Percentiles rank a stretch among this genome's conserved stretches.
These are phyloP conservation scores for Monosporascus sp. DNA, from an alignment of 2,329 filamentous ascomycete genomes.

Conservation along the genomic window DNA sequence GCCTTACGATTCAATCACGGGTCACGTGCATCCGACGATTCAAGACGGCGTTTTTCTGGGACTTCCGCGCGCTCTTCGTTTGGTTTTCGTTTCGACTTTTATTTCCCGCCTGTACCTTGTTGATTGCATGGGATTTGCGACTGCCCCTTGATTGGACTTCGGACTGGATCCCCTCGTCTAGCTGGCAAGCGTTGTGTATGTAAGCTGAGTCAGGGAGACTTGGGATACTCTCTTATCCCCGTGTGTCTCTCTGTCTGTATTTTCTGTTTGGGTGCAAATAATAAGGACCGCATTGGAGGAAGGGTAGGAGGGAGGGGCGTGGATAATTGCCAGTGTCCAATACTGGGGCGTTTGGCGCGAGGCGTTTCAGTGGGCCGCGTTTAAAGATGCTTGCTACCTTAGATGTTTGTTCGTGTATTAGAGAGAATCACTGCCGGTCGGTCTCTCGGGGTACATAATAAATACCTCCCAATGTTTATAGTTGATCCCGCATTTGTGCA, in stretches of 20 bases:
- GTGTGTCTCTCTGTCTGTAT: too few relatives aligned
- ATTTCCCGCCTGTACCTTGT: neutral
- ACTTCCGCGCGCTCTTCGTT: neutral
- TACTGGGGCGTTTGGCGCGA: neutral
- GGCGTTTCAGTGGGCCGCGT: neutral
- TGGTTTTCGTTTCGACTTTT: neutral
- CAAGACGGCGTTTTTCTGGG: too few relatives aligned
- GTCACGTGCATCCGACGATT: neutral
- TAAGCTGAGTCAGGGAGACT: too few relatives aligned
- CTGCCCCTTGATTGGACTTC: neutral
- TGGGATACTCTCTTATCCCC: too few relatives aligned
- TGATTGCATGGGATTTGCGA: neutral
- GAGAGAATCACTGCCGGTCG: neutral
- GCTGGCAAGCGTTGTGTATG: too few relatives aligned
- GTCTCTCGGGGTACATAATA: neutral
- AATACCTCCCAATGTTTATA: neutral
- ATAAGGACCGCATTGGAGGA: neutral
- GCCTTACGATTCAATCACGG: neutral
- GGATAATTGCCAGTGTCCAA: neutral
- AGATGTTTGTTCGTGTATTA: neutral
- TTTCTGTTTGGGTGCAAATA: too few relatives aligned
- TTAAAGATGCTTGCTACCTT: neutral
- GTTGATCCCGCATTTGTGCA: neutral
- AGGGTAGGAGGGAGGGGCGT: neutral
- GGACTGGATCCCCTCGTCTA: neutral